Evolutionary conservation across 306 rosid genomes (phyloP).

Genomic region (Senna siamea): DNA sequence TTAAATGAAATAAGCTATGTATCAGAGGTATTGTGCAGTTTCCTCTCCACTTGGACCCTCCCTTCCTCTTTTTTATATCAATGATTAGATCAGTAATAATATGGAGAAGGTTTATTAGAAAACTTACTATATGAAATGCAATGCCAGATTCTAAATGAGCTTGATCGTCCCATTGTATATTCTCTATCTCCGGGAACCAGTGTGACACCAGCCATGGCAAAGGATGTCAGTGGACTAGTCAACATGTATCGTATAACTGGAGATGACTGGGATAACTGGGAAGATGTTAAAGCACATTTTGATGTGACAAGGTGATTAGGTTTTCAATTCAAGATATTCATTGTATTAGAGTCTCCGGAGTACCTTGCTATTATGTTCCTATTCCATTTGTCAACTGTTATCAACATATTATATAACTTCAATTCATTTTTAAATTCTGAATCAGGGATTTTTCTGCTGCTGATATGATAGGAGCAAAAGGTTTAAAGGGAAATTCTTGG

Average conservation of each 20-base stretch:
- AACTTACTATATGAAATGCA: constrained; percentile 27
- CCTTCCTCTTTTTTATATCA: constrained; percentile 20
- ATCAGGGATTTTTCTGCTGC: constrained; percentile 76
- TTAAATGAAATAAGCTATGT: constrained; percentile 71
- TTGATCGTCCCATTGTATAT: constrained; percentile 69
- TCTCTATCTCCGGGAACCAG: constrained; percentile 90
- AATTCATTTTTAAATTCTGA: constrained; percentile 31
- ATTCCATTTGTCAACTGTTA: constrained; percentile 29
- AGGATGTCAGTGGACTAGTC: constrained; percentile 66
- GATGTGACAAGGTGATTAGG: constrained; percentile 69
- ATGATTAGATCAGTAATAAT: constrained; percentile 8
- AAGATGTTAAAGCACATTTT: constrained; percentile 71
- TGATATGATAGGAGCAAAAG: constrained; percentile 75
- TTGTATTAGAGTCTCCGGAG: constrained; percentile 11
- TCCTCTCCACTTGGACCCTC: constrained; percentile 8
- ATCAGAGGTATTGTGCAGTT: constrained; percentile 63
- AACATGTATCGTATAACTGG: constrained; percentile 95
- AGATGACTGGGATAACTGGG: constrained; percentile 95
- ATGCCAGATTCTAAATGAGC: constrained; percentile 68
- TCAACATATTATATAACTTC: constrained; percentile 6
- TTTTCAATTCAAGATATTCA: constrained; percentile 22
- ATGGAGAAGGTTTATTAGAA: constrained; percentile 9
- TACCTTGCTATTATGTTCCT: constrained; percentile 23
- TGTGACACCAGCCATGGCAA: constrained; percentile 81
- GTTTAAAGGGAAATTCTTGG: constrained; percentile 91